Conservation (phyloP, 176 grass and related monocot species). For the Cocos nucifera region DNA sequence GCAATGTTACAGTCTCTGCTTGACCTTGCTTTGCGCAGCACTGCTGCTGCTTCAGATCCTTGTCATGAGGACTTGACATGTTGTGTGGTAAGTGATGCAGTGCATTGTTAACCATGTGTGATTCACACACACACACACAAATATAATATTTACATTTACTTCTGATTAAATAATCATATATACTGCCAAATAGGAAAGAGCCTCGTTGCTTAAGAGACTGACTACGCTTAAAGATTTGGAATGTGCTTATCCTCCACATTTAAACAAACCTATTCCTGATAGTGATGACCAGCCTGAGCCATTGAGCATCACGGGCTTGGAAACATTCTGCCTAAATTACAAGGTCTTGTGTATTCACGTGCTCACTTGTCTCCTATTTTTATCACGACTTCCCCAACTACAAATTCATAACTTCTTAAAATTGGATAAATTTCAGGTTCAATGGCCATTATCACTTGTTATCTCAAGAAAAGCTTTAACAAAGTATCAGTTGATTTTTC, state of each 20-base stretch:
- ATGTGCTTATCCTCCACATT: slow-evolving; percentile 29
- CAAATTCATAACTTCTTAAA: too few relatives aligned
- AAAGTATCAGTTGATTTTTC: slow-evolving; percentile 93
- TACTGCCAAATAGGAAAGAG: slow-evolving; percentile 63
- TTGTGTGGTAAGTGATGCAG: slow-evolving; percentile 62
- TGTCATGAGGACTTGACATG: slow-evolving; percentile 92
- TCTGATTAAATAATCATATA: slow-evolving; percentile 15
- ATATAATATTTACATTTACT: neutral
- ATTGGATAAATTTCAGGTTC: slow-evolving; percentile 46
- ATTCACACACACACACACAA: neutral
- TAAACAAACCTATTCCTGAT: slow-evolving; percentile 38
- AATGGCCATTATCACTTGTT: slow-evolving; percentile 94
- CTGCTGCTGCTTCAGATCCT: slow-evolving; percentile 80
- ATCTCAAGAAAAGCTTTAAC: slow-evolving; percentile 94
- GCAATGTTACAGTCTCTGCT: slow-evolving; percentile 66
- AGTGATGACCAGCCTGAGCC: slow-evolving; percentile 42
- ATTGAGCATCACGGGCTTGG: slow-evolving; percentile 75
- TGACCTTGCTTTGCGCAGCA: slow-evolving; percentile 85
- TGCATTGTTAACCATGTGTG: slow-evolving; percentile 10
- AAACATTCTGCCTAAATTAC: slow-evolving; percentile 75
- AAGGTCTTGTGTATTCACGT: slow-evolving; percentile 46
- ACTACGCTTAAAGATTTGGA: slow-evolving; percentile 69
- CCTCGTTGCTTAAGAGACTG: slow-evolving; percentile 73
- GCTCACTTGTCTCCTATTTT: slow-evolving; percentile 2
- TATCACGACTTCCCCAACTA: too few relatives aligned